Percentiles rank a stretch among this genome's conserved stretches.
These are phyloP conservation scores for Cardamine resedifolia DNA, from an alignment of 345 rosid species.

Conservation along the genomic window DNA sequence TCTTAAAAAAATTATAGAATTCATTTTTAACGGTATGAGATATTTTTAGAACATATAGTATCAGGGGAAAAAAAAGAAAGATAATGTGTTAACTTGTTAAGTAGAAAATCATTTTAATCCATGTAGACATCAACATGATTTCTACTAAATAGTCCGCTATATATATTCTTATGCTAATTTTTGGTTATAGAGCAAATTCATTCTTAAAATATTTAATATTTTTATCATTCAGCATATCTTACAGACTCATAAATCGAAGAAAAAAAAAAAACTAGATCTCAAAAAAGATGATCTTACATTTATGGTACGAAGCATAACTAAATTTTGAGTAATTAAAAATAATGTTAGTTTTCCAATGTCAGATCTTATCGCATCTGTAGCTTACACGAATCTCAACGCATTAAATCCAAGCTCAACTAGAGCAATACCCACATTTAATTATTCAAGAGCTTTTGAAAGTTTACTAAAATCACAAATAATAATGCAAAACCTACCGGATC, in stretches of 20 bases:
- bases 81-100: no score
- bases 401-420: neutral
- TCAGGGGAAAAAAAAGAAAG: no score
- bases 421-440: neutral
- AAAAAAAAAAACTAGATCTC: neutral
- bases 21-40: no score
- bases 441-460: neutral
- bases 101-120: no score
- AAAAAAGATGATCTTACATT: slow-evolving; percentile 1
- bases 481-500: slow-evolving; percentile 8
- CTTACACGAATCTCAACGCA: slow-evolving; percentile 10
- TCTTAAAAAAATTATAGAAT: no score
- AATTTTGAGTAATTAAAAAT: neutral
- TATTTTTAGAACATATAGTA: no score
- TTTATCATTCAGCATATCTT: no score
- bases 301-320: slow-evolving; percentile 6
- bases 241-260: neutral
- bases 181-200: no score
- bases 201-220: no score
- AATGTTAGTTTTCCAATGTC: slow-evolving; percentile 27
- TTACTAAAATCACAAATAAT: neutral
- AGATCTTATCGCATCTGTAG: slow-evolving; percentile 25
- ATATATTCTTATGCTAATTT: no score
- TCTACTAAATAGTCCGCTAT: no score
- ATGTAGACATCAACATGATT: no score